phyloP scores from a whole-genome alignment of 768 basidiomycete genomes.

The Termitomyces bulborhizus region DNA sequence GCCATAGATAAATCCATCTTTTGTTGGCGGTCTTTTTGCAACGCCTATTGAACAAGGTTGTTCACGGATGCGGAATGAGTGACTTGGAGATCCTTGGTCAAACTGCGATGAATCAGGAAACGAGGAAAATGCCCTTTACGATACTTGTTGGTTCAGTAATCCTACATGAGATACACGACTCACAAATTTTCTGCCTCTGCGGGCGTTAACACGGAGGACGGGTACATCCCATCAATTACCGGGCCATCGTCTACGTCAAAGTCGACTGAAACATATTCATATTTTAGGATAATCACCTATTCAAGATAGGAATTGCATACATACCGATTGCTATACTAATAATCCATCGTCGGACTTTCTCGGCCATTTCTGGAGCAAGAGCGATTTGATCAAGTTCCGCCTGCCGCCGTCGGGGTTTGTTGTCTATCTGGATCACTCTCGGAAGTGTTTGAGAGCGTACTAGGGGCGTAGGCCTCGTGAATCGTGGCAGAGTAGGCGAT shows the following conservation, averaged over 20 bases:
- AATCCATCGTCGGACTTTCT: constrained; percentile 59
- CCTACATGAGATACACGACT: constrained; percentile 19
- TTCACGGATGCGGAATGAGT: constrained; percentile 82
- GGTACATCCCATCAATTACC: constrained; percentile 64
- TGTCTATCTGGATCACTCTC: constrained; percentile 25
- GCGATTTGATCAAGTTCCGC: constrained; percentile 35
- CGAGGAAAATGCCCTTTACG: constrained; percentile 76
- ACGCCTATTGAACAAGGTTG: constrained; percentile 21
- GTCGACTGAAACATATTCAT: constrained; percentile 43
- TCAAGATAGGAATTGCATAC: constrained; percentile 12
- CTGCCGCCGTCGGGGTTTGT: constrained; percentile 22
- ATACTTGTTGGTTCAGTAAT: constrained; percentile 5
- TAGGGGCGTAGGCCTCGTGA: constrained; percentile 16
- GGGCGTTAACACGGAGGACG: constrained; percentile 55
- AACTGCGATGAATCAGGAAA: constrained; percentile 89
- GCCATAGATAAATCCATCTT: constrained; percentile 72
- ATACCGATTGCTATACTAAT: constrained; percentile 60
- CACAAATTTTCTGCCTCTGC: constrained; percentile 82
- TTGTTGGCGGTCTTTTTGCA: constrained; percentile 29
- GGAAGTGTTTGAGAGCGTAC: constrained; percentile 45
- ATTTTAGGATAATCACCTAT: constrained; percentile 1
- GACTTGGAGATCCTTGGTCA: constrained; percentile 75
- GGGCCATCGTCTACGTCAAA: constrained; percentile 90
- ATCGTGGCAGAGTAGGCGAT: constrained; percentile 16
- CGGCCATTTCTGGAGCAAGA: constrained; percentile 40